Conservation (phyloP, 495 filamentous ascomycete species). For the Rostrohypoxylon terebratum region DNA sequence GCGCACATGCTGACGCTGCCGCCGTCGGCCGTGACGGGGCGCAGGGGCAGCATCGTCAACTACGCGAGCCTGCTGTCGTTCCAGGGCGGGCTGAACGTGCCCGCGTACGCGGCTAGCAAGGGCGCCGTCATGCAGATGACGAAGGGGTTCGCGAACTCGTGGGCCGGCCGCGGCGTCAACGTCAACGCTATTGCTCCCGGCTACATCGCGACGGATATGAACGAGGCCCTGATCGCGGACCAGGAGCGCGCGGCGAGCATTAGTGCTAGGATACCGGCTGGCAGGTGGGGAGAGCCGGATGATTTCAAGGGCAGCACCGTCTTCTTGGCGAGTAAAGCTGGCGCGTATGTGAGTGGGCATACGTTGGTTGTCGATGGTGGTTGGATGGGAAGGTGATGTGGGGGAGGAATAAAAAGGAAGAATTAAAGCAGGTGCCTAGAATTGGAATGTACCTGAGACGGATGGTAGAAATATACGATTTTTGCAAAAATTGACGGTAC, state of each 20-base stretch:
- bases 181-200: conserved; percentile 84
- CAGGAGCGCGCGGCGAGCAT: conserved; percentile 75
- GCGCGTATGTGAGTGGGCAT: conserved; percentile 85
- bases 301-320: conserved; percentile 90
- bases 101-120: conserved; percentile 91
- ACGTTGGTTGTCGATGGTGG: conserved; percentile 88
- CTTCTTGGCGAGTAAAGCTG: conserved; percentile 79
- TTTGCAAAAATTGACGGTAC: background rate
- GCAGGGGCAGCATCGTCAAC: conserved; percentile 85
- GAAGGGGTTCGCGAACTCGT: conserved; percentile 89
- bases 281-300: conserved; percentile 85
- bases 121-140: conserved; percentile 89
- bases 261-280: conserved; percentile 83
- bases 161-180: conserved; percentile 79
- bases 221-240: conserved; percentile 82
- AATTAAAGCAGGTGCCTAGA: background rate
- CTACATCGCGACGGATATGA: conserved; percentile 95
- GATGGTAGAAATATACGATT: background rate
- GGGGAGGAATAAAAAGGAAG: background rate
- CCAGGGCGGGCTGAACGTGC: conserved; percentile 91
- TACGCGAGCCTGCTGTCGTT: conserved; percentile 86
- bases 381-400: conserved; percentile 85
- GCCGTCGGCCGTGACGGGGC: conserved; percentile 64
- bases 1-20: conserved; percentile 79
- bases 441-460: background rate